These are phyloP conservation scores for Aureobasidium sp. DNA, from an alignment of 2,329 filamentous ascomycete species.

Conservation along the genomic window DNA sequence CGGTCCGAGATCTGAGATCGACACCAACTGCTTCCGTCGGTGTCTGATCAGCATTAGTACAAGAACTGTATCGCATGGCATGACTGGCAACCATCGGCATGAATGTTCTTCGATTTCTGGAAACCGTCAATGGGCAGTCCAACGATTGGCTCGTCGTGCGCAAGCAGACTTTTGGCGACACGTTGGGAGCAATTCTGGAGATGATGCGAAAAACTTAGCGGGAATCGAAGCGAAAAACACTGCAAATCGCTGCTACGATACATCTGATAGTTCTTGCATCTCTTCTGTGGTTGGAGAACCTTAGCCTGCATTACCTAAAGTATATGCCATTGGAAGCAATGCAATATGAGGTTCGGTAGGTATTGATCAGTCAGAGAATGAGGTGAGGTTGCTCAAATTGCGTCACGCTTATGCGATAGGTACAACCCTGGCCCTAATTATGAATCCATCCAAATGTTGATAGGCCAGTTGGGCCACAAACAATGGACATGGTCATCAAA, in stretches of 20 bases:
- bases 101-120: background rate
- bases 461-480: too few species aligned
- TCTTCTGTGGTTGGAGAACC: too few species aligned
- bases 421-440: background rate
- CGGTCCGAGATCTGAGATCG: constrained; percentile 1
- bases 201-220: background rate
- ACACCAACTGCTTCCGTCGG: background rate
- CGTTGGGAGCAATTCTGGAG: background rate
- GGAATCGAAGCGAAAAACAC: background rate
- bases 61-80: background rate
- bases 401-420: background rate
- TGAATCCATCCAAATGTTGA: background rate
- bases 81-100: background rate
- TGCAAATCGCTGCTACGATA: background rate
- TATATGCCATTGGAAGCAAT: too few species aligned
- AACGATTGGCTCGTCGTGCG: background rate
- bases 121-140: background rate
- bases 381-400: background rate
- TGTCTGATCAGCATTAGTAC: background rate
- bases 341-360: too few species aligned
- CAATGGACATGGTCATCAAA: background rate
- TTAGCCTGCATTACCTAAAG: too few species aligned
- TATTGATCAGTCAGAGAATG: background rate
- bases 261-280: too few species aligned
- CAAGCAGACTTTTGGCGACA: background rate